phyloP scores from a whole-genome alignment of 1,284 basidiomycete genomes.

The Austropuccinia psidii region DNA sequence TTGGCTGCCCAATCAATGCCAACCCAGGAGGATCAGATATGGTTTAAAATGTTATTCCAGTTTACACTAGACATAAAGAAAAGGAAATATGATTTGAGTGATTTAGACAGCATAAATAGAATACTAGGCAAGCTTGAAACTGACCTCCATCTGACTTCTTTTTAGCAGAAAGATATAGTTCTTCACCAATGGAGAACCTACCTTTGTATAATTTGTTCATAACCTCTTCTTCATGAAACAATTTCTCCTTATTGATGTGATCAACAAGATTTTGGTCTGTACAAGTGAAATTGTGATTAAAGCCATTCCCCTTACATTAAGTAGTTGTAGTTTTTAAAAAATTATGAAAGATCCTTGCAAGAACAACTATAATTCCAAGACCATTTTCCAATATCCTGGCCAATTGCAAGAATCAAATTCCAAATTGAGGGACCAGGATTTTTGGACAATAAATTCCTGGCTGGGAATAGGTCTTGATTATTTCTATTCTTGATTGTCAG shows the following conservation, averaged over 20 bases:
- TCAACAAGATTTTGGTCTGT: constrained; percentile 38
- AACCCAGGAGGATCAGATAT: constrained; percentile 65
- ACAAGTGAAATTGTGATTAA: too few relatives aligned
- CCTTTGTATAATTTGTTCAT: constrained; percentile 72
- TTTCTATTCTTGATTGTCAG: neutral
- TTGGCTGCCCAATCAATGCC: constrained; percentile 59
- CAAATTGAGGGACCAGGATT: neutral
- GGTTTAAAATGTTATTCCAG: constrained; percentile 84
- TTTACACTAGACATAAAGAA: constrained; percentile 65
- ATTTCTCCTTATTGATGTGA: constrained; percentile 53
- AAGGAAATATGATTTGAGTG: too few relatives aligned
- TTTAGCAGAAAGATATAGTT: constrained; percentile 84
- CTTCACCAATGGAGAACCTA: constrained; percentile 80
- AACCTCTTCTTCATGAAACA: constrained; percentile 80
- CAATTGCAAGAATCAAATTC: constrained; percentile 76
- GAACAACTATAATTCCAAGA: constrained; percentile 92
- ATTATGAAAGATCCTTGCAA: constrained; percentile 82
- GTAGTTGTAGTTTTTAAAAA: constrained; percentile 67
- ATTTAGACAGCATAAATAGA: too few relatives aligned
- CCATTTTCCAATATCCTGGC: constrained; percentile 85
- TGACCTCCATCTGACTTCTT: constrained; percentile 84
- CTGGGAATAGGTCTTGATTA: neutral
- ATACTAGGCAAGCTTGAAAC: too few relatives aligned
- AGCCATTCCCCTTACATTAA: too few relatives aligned
- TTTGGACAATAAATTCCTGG: neutral